These are phyloP conservation scores for Posidonia oceanica DNA, from an alignment of 116 monocot genomes.

Conservation along the genomic window DNA sequence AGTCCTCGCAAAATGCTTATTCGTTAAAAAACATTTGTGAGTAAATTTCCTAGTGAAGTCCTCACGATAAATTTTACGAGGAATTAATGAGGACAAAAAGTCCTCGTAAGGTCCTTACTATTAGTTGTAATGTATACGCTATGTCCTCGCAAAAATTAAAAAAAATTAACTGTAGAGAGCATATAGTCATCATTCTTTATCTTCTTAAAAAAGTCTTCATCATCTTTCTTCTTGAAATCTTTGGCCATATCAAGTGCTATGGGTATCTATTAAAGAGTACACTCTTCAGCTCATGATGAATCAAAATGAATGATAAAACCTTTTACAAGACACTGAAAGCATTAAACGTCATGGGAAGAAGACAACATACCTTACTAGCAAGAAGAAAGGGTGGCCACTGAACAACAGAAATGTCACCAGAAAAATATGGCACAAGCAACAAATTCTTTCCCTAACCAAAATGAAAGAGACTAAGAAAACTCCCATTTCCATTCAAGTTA, in stretches of 20 bases:
- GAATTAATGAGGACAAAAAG: no score
- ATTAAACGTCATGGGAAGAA: not conserved
- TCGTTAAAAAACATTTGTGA: no score
- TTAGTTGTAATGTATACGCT: no score
- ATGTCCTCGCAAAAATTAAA: no score
- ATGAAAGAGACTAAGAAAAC: constrained; percentile 5
- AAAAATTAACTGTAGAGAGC: constrained; percentile 53
- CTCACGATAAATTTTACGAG: no score
- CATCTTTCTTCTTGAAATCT: constrained; percentile 79
- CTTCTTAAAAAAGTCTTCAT: constrained; percentile 62
- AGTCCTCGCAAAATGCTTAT: no score
- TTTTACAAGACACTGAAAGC: no score
- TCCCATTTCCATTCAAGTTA: not conserved
- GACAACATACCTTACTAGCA: constrained; percentile 70
- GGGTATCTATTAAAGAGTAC: constrained; percentile 52
- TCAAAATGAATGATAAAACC: not conserved
- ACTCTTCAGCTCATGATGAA: not conserved
- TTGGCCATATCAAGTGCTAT: constrained; percentile 96
- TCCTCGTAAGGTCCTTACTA: no score
- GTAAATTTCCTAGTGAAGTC: no score
- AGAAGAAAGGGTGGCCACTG: constrained; percentile 99
- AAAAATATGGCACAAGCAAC: constrained; percentile 83
- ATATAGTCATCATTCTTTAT: constrained; percentile 81
- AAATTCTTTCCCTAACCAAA: constrained; percentile 67
- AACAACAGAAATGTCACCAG: constrained; percentile 58